Conservation (phyloP, 2,329 filamentous ascomycete species). For the Talaromyces amestolkiae region DNA sequence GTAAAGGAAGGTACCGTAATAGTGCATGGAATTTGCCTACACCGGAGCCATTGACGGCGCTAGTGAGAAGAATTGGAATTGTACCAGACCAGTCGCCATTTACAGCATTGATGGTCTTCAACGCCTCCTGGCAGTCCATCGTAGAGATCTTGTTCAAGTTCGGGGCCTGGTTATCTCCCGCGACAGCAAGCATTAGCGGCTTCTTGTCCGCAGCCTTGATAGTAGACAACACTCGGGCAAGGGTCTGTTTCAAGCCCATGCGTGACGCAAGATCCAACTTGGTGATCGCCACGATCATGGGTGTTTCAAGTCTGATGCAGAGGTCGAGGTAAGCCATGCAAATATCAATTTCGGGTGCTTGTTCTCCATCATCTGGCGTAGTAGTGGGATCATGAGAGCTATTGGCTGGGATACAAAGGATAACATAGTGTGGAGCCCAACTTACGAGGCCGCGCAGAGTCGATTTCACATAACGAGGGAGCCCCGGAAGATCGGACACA, state of each 20-base stretch:
- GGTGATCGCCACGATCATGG: slow-evolving; percentile 79
- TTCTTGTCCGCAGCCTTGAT: slow-evolving; percentile 73
- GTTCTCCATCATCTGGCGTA: slow-evolving; percentile 27
- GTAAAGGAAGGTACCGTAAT: slow-evolving; percentile 71
- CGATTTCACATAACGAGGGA: slow-evolving; percentile 83
- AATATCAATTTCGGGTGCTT: slow-evolving; percentile 61
- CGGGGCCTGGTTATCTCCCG: slow-evolving; percentile 42
- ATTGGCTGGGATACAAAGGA: slow-evolving; percentile 83
- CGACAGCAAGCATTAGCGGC: slow-evolving; percentile 64
- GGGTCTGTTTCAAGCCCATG: slow-evolving; percentile 63
- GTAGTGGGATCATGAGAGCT: slow-evolving; percentile 53
- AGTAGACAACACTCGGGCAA: slow-evolving; percentile 71
- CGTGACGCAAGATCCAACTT: slow-evolving; percentile 86
- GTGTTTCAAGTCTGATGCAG: slow-evolving; percentile 75
- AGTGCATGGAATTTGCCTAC: slow-evolving; percentile 80
- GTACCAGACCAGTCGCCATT: slow-evolving; percentile 44
- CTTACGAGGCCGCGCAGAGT: slow-evolving; percentile 86
- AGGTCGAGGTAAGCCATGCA: slow-evolving; percentile 78
- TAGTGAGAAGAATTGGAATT: slow-evolving; percentile 85
- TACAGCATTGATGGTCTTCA: slow-evolving; percentile 50
- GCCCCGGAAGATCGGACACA: slow-evolving; percentile 86
- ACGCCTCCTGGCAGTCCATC: slow-evolving; percentile 58
- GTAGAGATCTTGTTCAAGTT: slow-evolving; percentile 59
- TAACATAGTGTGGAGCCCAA: slow-evolving; percentile 91
- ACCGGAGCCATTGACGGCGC: slow-evolving; percentile 78